Evolutionary conservation across 768 basidiomycete species (phyloP).

Genomic region (Suillus alpinus): DNA sequence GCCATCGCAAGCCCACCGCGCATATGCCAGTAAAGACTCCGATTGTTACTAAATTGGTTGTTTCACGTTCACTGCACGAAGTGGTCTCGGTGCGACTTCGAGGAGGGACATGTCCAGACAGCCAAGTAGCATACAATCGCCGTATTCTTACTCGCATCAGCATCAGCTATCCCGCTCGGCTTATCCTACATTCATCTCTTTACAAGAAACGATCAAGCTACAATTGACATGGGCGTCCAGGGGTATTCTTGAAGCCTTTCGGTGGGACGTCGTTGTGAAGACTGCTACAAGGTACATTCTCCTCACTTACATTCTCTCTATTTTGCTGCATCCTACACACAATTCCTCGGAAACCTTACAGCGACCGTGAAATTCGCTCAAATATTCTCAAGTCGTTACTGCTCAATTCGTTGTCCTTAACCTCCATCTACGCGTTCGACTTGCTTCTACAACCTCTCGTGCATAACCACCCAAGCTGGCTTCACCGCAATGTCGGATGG

Average conservation of each 20-base stretch:
- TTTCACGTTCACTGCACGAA: not conserved
- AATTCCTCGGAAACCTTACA: constrained; percentile 26
- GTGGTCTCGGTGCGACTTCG: not conserved
- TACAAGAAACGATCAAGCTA: constrained; percentile 55
- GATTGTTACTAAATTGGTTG: not conserved
- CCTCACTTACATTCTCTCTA: constrained; percentile 6
- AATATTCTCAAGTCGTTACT: constrained; percentile 74
- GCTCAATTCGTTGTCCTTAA: constrained; percentile 67
- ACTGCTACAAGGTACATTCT: constrained; percentile 55
- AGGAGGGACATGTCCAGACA: constrained; percentile 23
- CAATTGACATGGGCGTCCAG: constrained; percentile 57
- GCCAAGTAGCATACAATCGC: constrained; percentile 17
- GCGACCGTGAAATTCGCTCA: constrained; percentile 72
- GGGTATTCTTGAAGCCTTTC: constrained; percentile 69
- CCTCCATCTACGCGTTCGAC: constrained; percentile 77
- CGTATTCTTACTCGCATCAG: constrained; percentile 21
- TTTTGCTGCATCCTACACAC: constrained; percentile 9
- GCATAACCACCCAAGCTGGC: constrained; percentile 58
- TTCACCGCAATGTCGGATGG: constrained; percentile 71
- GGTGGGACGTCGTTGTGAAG: constrained; percentile 64
- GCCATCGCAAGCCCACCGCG: not conserved
- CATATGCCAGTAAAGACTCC: not conserved
- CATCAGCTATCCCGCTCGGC: constrained; percentile 42
- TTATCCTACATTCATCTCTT: constrained; percentile 70
- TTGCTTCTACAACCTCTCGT: constrained; percentile 67